phyloP scores from a whole-genome alignment of 2,329 filamentous ascomycete species.

The Fusarium miscanthi region DNA sequence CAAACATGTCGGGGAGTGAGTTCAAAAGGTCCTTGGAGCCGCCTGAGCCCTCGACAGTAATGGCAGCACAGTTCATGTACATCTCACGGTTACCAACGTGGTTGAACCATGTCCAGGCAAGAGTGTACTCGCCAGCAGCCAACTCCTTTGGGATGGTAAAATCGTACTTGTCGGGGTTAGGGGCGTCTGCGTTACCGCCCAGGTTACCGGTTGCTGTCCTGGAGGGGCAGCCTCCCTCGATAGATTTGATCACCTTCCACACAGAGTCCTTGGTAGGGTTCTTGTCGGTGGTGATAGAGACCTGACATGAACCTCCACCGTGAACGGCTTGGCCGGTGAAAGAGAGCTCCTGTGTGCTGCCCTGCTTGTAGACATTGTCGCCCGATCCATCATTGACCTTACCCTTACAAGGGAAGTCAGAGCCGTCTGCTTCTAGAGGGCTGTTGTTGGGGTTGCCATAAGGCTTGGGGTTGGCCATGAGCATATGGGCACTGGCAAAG shows the following conservation, averaged over 20 bases:
- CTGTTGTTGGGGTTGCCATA: constrained; percentile 67
- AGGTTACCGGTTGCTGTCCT: constrained; percentile 68
- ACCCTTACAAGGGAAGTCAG: constrained; percentile 85
- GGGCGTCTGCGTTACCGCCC: constrained; percentile 56
- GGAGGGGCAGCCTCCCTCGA: constrained; percentile 86
- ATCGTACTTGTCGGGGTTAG: constrained; percentile 68
- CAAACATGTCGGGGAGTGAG: constrained; percentile 76
- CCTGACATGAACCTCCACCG: constrained; percentile 91
- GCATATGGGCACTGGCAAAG: constrained; percentile 78
- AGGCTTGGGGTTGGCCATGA: constrained; percentile 75
- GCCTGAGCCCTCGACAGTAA: constrained; percentile 74
- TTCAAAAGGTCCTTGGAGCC: too few relatives aligned
- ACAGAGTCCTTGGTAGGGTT: constrained; percentile 72
- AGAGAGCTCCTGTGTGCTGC: constrained; percentile 59
- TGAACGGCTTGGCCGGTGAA: constrained; percentile 83
- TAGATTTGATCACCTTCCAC: constrained; percentile 92
- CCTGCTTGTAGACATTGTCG: constrained; percentile 67
- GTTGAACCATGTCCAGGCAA: constrained; percentile 98
- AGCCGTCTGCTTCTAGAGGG: constrained; percentile 70
- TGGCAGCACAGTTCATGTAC: constrained; percentile 95
- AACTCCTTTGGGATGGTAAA: constrained; percentile 79
- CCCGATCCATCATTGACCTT: constrained; percentile 59
- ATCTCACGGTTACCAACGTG: constrained; percentile 92
- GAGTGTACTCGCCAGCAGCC: constrained; percentile 78
- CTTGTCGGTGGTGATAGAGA: constrained; percentile 84